Evolutionary conservation across 2,329 filamentous ascomycete species (phyloP), one percentile per base, ranked within the genome.

Genomic region (Xylaria sp.): DNA sequence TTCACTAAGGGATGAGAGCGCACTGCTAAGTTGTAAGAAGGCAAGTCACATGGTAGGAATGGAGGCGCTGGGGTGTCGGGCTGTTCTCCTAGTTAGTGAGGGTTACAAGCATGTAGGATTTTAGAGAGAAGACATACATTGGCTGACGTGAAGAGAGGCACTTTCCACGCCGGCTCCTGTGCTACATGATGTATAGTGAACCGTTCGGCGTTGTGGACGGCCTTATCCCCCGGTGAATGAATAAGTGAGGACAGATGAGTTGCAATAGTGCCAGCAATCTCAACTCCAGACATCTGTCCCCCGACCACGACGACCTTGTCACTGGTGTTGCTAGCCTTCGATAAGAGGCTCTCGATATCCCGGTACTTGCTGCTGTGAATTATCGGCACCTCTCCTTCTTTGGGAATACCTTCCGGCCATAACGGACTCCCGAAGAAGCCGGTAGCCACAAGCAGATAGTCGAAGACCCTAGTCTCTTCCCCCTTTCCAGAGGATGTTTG

Each of bases 261-360:
- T 11, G 92, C 92, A 58, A 94, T 87, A 1, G 90, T 89, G 9
- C 88, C 90, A 0, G 92, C 90, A 57, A 91, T 90, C 81, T 97
- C 93, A 4, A 92, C 87, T 0, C 92, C 93, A 1, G 92, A 95
- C 86, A 96, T 94, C 74, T 94, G 92, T 0, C 92, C 93, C 0
- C 93, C 93, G 0, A 94, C 87, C 0, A 97, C 83, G 0, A 93
- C 83, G 17, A 96, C 88, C 74, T 90, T 92, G 19, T 87, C 86
- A 1, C 83, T 83, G 0, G 75, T 73, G 4, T 65, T 58, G 11
- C 70, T 64, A 1, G 81, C 76, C 0, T 79, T 75, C 0, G 79
- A 80, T 1, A 90, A 73, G 2, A 90, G 77, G 8, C 77, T 77
- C 32, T 83, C 74, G 1, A 92, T 78, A 62, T 86, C 82, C 3